Evolutionary conservation across 768 basidiomycete species (phyloP), one percentile per base, ranked within the genome.

Genomic region (Trametes maxima): DNA sequence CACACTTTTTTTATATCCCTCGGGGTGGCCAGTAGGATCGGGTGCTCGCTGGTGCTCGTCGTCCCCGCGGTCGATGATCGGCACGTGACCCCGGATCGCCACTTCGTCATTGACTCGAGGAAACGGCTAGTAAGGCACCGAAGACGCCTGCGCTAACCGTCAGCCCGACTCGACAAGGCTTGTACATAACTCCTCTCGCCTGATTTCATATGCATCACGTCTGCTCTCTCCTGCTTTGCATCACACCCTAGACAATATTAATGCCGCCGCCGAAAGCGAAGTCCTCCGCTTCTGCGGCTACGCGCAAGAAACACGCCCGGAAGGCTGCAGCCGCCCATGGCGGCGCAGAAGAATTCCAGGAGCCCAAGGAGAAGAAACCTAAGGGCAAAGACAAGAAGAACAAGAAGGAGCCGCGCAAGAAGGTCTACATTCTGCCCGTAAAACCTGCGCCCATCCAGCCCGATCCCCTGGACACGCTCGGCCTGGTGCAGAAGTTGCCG

Each of bases 261-360:
- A 65, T 65, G 64, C 21, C 64, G 16, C 21, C 63, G 17, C 58
- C 63, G 19, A 84, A 85, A 65, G 67, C 74, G 11, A 93, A 91
- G 70, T 90, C 90, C 3, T 95, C 93, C 4, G 94, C 94, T 22
- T 80, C 87, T 0, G 86, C 92, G 0, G 92, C 78, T 5, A 98
- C 95, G 10, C 85, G 95, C 61, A 97, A 96, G 80, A 98, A 97
- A 74, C 92, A 96, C 72, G 90, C 90, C 16, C 85, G 89, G 62
- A 95, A 90, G 70, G 81, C 85, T 1, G 78, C 78, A 16, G 78
- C 44, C 24, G 76, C 77, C 6, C 76, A 48, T 22, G 74, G 67
- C n/a, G 68, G 69, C 19, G 62, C 57, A n/a, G 70, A 69, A 35
- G 74, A 46, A 54, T 69, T 60, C 19, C 67, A 21, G 48, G 59